These are phyloP conservation scores for Hibiscus syriacus DNA, from an alignment of 345 rosid species.

Conservation along the genomic window DNA sequence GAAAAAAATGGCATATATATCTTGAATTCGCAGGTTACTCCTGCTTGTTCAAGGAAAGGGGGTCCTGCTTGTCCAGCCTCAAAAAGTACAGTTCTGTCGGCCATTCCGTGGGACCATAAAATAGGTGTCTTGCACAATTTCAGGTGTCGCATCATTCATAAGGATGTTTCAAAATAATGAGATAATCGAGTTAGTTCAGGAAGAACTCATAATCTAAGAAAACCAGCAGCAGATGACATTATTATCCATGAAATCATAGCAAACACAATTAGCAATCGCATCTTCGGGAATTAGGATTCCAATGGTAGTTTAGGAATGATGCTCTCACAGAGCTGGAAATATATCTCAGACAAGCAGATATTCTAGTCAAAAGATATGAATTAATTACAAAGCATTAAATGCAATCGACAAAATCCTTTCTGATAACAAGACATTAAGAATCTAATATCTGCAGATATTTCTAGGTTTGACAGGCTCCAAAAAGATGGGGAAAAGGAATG, in stretches of 20 bases:
- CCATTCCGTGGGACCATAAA: constrained; percentile 72
- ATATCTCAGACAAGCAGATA: neutral
- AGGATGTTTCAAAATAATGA: neutral
- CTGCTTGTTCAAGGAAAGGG: constrained; percentile 64
- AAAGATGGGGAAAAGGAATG: neutral
- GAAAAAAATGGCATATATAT: constrained; percentile 17
- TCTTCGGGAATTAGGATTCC: neutral
- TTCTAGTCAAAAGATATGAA: neutral
- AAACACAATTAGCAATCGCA: too few species aligned
- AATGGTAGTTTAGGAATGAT: neutral
- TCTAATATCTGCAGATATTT: neutral
- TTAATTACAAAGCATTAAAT: neutral
- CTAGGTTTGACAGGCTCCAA: too few species aligned
- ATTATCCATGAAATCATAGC: too few species aligned
- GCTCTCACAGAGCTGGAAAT: neutral
- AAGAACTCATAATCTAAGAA: neutral
- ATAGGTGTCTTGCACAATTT: constrained; percentile 56
- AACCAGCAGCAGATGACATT: too few species aligned
- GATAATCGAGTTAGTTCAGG: neutral
- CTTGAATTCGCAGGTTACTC: constrained; percentile 69
- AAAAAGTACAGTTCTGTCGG: constrained; percentile 56
- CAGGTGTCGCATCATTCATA: neutral
- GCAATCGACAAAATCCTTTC: neutral
- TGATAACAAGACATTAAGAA: neutral
- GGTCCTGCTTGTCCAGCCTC: constrained; percentile 85